Percentiles rank a stretch among this genome's conserved stretches.
phyloP scores from a whole-genome alignment of 2,329 filamentous ascomycete species.

The Cylindrodendrum hubeiense region DNA sequence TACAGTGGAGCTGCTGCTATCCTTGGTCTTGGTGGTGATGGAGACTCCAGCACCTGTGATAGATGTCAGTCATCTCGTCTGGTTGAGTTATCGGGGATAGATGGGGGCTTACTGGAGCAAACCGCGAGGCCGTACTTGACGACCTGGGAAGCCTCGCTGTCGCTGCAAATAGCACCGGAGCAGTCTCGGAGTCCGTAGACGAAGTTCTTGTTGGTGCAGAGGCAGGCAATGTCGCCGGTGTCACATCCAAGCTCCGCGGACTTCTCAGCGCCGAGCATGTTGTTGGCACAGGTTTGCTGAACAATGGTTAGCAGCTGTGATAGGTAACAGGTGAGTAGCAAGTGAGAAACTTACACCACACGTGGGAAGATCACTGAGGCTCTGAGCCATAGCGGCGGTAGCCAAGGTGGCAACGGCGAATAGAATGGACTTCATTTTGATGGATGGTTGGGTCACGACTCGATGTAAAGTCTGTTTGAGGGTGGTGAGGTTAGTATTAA shows the following conservation, averaged over 20 bases:
- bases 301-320: slow-evolving; percentile 23
- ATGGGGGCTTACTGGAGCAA: slow-evolving; percentile 46
- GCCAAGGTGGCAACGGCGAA: slow-evolving; percentile 58
- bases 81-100: not conserved
- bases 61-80: slow-evolving; percentile 29
- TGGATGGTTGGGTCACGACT: slow-evolving; percentile 34
- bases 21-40: slow-evolving; percentile 48
- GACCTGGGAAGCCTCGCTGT: slow-evolving; percentile 50
- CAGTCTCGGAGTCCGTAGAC: slow-evolving; percentile 65
- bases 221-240: slow-evolving; percentile 55
- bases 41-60: slow-evolving; percentile 49
- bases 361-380: slow-evolving; percentile 55
- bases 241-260: slow-evolving; percentile 60
- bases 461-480: slow-evolving; percentile 26
- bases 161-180: slow-evolving; percentile 57
- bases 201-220: slow-evolving; percentile 62
- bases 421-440: slow-evolving; percentile 65
- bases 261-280: slow-evolving; percentile 61
- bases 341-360: slow-evolving; percentile 63
- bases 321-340: not conserved
- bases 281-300: slow-evolving; percentile 62
- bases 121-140: slow-evolving; percentile 54
- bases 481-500: slow-evolving; percentile 19
- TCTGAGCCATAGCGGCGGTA: slow-evolving; percentile 56
- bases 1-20: slow-evolving; percentile 17